Base-by-base conservation (phyloP, 2,329 filamentous ascomycete genomes). In the Aspergillus awamori region DNA sequence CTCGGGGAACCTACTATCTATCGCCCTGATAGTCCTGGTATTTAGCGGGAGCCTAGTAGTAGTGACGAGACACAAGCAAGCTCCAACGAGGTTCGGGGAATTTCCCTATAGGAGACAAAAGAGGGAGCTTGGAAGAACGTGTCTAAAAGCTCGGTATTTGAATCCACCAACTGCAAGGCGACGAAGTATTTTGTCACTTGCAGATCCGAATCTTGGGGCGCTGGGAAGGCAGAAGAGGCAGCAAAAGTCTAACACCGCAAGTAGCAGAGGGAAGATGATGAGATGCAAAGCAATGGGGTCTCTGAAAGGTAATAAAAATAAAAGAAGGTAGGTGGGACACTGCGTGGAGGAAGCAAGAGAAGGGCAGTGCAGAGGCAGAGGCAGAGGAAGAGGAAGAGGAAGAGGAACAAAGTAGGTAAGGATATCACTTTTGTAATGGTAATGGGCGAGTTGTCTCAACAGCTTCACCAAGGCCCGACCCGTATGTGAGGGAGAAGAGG, bases 1-100 rank as follows among this genome's bases (percentile, higher is more conserved):
- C 60, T 49, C 51, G 61, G 63, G 30, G 33, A 53, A 65, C 59
- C 57, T 59, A 64, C 60, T 58, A 49, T 49, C 20, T 20, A 20
- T 20, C 20, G 20, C 24, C 49, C 41, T 49, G 52, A 26, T 52
- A 17, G 38, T 47, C 26, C 38, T 36, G 33, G 45, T 48, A 52
- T 48, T 47, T 52, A 30, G 11, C 28, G 36, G 43, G 22, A 26
- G 45, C 26, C 45, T 30, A 49, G 22, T 51, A n/a, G 6, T 28
- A n/a, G 33, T 15, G 33, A 17, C 15, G 20, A 33, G 39, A 48
- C 33, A 11, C 33, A 11, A 45, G 7, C 45, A 51, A 30, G n/a
- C 26, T 51, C 30, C 47, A 51, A 30, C 33, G n/a, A 54, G 39
- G 30, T 26, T 28, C 38, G 49, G 41, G 26, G 57, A 54, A 33